Evolutionary conservation across 2,329 filamentous ascomycete species (phyloP), one percentile per base, ranked within the genome.

Genomic region (Fusarium gaditjirri): DNA sequence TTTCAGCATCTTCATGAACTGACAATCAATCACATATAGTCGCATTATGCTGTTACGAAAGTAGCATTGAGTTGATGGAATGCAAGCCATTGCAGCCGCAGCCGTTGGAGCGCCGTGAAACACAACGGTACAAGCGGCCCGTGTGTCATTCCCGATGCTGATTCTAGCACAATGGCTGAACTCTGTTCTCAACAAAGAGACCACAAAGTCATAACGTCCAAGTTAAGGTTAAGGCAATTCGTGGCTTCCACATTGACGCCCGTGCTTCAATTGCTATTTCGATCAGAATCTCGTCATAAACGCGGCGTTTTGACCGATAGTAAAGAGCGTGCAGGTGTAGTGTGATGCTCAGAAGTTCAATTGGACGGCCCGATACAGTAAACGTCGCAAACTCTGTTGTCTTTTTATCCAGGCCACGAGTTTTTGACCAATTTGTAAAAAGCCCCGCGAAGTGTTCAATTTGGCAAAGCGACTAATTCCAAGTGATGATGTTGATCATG

Each of bases 271-370:
- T 41, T 49, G n/a, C 12, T 17, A 11, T 41, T 55, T 50, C 29
- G 31, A 68, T 62, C 63, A 69, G 41, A 55, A 42, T 70, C 55
- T 65, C 66, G 68, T 70, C 68, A 70, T 65, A 29, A 36, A 36
- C 41, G 11, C 54, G 31, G 41, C 49, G 36, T 55, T 39, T 50
- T 35, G 29, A 47, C 50, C 36, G 49, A 56, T 44, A 29, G 54
- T 71, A 71, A 71, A 73, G 70, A 73, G 70, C 53, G 50, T 71
- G 70, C 70, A 73, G 70, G 41, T 49, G 25, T 68, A 68, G 47
- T 55, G 33, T 55, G 43, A 49, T 31, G 29, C 38, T 33, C 25
- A 33, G n/a, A 33, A 16, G 54, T 17, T 25, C 27, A 21, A 42
- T 64, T 57, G 33, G 31, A 16, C 16, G 29, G 52, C 35, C 61